Evolutionary conservation across 176 grass and related monocot genomes (phyloP), one percentile per base, ranked within the genome.

Genomic region (Metroxylon sagu): DNA sequence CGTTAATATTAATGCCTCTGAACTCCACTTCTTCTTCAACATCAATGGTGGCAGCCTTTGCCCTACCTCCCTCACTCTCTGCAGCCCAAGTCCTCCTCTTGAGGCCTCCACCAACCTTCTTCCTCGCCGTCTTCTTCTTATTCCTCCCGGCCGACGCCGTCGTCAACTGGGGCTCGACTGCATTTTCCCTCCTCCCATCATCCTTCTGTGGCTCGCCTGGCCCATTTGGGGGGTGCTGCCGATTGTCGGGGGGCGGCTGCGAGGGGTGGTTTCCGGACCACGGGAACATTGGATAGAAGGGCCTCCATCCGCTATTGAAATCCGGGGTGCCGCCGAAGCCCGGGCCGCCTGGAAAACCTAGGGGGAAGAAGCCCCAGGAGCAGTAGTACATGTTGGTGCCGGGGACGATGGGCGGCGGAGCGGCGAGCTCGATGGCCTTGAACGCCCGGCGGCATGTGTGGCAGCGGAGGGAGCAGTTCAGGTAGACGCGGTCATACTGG

Each of bases 331-430:
- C 8, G 10, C 35, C 35, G 69, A 68, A 68, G 8, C 52, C 15
- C 18, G 52, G 65, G 3, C 65, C 70, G 25, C 57, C 76, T 39
- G 84, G 93, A 8, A 80, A 93, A 49, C 94, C 94, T 8, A 98
- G 85, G 3, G 93, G 94, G 56, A 89, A 83, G 88, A 98, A 98
- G 0, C 94, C 93, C 94, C 94, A 98, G 25, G 82, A 75, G 50
- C 94, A 98, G 60, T 98, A 84, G 74, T 98, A 98, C 94, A 92
- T 98, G 61, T 98, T 79, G 14, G 94, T 89, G 25, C 94, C 88
- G 19, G 94, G 85, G 54, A 98, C 88, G 27, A 98, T 15, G 1
- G 82, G 70, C 8, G 94, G 94, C 6, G 74, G 26, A 7, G 81
- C 29, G 29, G 82, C 50, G 28, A 98, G 65, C 74, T 92, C 81